Evolutionary conservation across 805 yeast genomes (phyloP).

Genomic region (Clavispora asparagi): DNA sequence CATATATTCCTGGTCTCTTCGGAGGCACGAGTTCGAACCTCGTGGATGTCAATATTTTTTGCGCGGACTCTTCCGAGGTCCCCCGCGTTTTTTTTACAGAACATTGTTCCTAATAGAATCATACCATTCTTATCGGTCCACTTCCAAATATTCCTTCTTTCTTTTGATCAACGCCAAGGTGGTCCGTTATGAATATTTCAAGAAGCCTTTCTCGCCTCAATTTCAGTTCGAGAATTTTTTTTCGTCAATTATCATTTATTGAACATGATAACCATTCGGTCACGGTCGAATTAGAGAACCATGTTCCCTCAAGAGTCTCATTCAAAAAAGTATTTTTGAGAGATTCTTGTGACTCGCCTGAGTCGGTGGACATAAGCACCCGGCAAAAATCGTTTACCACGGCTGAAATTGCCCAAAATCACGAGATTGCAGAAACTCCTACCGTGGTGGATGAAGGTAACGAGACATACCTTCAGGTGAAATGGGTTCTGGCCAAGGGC

Average conservation of each 20-base stretch:
- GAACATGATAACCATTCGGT: constrained; percentile 20
- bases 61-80: not conserved
- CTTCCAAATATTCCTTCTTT: not conserved
- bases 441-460: constrained; percentile 19
- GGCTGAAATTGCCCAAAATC: constrained; percentile 35
- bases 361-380: constrained; percentile 49
- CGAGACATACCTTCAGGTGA: constrained; percentile 32
- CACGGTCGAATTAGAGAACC: constrained; percentile 17
- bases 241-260: constrained; percentile 5
- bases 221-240: not conserved
- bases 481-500: constrained; percentile 29
- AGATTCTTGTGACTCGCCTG: constrained; percentile 50
- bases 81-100: constrained; percentile 1
- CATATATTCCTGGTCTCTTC: constrained; percentile 21
- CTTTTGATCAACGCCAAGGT: not conserved
- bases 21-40: constrained; percentile 24
- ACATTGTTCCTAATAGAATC: too few species aligned
- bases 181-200: not conserved
- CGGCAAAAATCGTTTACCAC: constrained; percentile 66
- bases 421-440: constrained; percentile 33
- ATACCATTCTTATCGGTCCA: not conserved
- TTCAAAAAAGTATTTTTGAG: constrained; percentile 55
- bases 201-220: not conserved
- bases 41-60: constrained; percentile 19
- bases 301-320: constrained; percentile 19